A percentile compares a stretch with the other conserved stretches of the same genome.
Evolutionary conservation across 2,329 filamentous ascomycete genomes (phyloP).

Genomic region (Verruconis gallopava): DNA sequence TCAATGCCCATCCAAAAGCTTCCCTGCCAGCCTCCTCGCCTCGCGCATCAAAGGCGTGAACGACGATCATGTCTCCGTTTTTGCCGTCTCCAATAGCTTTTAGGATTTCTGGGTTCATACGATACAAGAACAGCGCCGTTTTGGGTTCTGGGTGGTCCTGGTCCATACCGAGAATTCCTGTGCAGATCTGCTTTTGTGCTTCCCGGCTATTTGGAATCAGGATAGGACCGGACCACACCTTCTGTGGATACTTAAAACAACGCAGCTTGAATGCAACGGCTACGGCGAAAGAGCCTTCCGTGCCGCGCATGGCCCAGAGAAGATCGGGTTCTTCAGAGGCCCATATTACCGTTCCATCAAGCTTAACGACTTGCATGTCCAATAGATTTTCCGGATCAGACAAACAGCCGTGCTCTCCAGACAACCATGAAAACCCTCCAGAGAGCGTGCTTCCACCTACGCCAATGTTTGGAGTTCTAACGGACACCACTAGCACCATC

Average conservation of each 20-base stretch:
- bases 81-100: constrained; percentile 8
- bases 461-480: constrained; percentile 26
- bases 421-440: constrained; percentile 29
- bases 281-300: constrained; percentile 24
- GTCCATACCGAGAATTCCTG: constrained; percentile 5
- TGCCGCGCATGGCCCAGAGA: constrained; percentile 29
- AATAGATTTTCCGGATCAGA: constrained; percentile 30
- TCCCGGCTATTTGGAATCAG: constrained; percentile 1
- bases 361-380: constrained; percentile 26
- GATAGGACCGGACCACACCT: constrained; percentile 13
- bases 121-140: constrained; percentile 7
- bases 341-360: constrained; percentile 26
- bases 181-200: background rate
- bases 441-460: constrained; percentile 25
- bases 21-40: constrained; percentile 7
- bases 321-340: constrained; percentile 27
- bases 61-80: constrained; percentile 8
- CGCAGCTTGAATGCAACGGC: constrained; percentile 18
- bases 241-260: constrained; percentile 17
- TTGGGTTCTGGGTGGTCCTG: background rate
- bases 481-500: constrained; percentile 18
- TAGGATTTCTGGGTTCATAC: constrained; percentile 5
- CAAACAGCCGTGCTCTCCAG: constrained; percentile 24
- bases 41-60: constrained; percentile 7
- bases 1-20: constrained; percentile 6